Percentiles rank a stretch among this genome's conserved stretches.
These are phyloP conservation scores for Rugonectria rugulosa DNA, from an alignment of 2,329 filamentous ascomycete species.

Conservation along the genomic window DNA sequence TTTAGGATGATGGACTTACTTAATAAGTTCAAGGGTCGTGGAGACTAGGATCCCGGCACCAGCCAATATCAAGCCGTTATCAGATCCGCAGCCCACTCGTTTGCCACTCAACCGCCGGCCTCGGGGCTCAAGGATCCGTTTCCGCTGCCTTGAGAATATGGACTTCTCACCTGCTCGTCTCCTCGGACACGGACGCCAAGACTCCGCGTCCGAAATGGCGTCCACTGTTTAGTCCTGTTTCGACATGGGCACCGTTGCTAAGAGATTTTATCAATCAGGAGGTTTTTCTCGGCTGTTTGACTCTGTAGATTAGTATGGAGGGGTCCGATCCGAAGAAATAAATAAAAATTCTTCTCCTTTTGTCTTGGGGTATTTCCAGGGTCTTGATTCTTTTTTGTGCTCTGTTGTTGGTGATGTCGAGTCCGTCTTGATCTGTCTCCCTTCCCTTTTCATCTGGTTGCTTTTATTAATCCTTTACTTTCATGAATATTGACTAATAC, in stretches of 20 bases:
- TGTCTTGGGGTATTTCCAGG: neutral
- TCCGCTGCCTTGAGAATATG: neutral
- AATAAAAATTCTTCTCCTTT: neutral
- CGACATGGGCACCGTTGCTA: neutral
- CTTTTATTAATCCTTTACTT: neutral
- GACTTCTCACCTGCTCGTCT: neutral
- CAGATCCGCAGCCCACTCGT: neutral
- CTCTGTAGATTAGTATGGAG: neutral
- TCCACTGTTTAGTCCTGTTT: neutral
- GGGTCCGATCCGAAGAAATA: neutral
- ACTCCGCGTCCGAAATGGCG: neutral
- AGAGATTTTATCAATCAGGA: conserved; percentile 2
- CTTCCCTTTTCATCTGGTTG: neutral
- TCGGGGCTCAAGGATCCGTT: neutral
- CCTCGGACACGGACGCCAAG: neutral
- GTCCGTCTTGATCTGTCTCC: neutral
- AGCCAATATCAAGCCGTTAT: neutral
- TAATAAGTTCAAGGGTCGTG: neutral
- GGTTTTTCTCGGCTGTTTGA: neutral
- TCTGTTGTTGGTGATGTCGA: neutral
- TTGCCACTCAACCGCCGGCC: neutral
- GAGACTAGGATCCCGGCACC: neutral
- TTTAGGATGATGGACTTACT: neutral
- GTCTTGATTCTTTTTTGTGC: neutral
- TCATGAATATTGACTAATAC: neutral